Conservation (phyloP, 2,329 filamentous ascomycete species). For the Cladophialophora chaetospira region DNA sequence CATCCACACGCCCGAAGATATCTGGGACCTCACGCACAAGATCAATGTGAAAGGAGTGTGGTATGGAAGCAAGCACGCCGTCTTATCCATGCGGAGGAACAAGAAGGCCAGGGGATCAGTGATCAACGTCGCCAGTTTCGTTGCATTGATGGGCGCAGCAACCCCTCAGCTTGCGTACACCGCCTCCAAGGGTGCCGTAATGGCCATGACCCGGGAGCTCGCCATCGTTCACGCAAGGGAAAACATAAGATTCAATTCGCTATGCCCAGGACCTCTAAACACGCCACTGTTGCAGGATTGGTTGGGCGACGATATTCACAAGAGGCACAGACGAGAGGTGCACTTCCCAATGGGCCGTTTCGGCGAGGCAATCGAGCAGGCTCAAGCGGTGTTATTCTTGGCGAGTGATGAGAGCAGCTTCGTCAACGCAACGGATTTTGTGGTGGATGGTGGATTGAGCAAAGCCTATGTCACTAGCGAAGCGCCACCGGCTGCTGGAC, state of each 20-base stretch:
- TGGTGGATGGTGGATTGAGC: slow-evolving; percentile 94
- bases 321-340: slow-evolving; percentile 79
- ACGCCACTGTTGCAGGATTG: slow-evolving; percentile 90
- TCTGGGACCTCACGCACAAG: slow-evolving; percentile 91
- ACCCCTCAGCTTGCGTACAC: slow-evolving; percentile 68
- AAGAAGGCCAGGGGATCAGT: slow-evolving; percentile 70
- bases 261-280: slow-evolving; percentile 90
- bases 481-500: slow-evolving; percentile 57
- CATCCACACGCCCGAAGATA: slow-evolving; percentile 79
- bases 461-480: slow-evolving; percentile 77
- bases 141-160: slow-evolving; percentile 33
- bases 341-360: slow-evolving; percentile 89
- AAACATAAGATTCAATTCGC: slow-evolving; percentile 83
- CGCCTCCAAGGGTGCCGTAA: slow-evolving; percentile 87
- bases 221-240: slow-evolving; percentile 88
- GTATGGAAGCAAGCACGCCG: slow-evolving; percentile 91
- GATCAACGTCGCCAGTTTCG: slow-evolving; percentile 35
- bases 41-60: slow-evolving; percentile 99
- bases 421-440: slow-evolving; percentile 87
- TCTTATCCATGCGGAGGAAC: slow-evolving; percentile 76
- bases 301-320: slow-evolving; percentile 82
- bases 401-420: slow-evolving; percentile 88
- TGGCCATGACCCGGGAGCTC: slow-evolving; percentile 85
- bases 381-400: slow-evolving; percentile 82
- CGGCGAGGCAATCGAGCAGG: slow-evolving; percentile 91